Conservation (phyloP, 169 alveolate species). For the Theileria sp. region DNA sequence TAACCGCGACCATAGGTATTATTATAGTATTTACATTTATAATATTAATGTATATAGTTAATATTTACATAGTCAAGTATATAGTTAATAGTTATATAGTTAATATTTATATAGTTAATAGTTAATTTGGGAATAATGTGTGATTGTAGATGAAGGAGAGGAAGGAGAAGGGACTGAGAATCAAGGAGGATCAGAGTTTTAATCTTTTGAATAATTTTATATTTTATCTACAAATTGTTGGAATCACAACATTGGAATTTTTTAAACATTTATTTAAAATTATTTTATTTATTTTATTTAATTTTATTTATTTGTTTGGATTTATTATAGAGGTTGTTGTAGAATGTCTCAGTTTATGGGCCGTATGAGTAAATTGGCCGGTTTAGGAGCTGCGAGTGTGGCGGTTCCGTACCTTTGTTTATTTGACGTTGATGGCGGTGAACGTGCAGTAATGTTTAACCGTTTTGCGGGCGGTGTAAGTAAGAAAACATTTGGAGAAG, state of each 20-base stretch:
- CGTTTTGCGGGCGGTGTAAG: conserved; percentile 90
- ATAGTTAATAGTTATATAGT: neutral
- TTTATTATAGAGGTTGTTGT: no score
- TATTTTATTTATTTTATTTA: no score
- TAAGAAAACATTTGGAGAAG: conserved; percentile 87
- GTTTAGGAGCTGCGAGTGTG: conserved; percentile 77
- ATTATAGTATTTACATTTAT: neutral
- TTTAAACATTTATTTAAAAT: no score
- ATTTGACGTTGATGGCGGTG: conserved; percentile 93
- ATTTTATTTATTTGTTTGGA: neutral
- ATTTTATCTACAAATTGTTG: neutral
- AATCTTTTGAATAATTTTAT: neutral
- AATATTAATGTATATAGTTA: neutral
- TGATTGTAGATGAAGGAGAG: neutral
- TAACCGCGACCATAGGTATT: neutral
- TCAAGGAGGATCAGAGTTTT: neutral
- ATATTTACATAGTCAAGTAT: neutral
- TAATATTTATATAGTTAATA: no score
- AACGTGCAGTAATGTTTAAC: conserved; percentile 91
- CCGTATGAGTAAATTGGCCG: conserved; percentile 74
- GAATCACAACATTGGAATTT: neutral
- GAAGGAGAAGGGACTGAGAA: neutral
- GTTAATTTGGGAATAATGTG: neutral
- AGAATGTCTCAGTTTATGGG: conserved; percentile 72
- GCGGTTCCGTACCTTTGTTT: conserved; percentile 80